These are phyloP conservation scores for Senecio squalidus DNA, from an alignment of 140 eudicot genomes.

Conservation along the genomic window DNA sequence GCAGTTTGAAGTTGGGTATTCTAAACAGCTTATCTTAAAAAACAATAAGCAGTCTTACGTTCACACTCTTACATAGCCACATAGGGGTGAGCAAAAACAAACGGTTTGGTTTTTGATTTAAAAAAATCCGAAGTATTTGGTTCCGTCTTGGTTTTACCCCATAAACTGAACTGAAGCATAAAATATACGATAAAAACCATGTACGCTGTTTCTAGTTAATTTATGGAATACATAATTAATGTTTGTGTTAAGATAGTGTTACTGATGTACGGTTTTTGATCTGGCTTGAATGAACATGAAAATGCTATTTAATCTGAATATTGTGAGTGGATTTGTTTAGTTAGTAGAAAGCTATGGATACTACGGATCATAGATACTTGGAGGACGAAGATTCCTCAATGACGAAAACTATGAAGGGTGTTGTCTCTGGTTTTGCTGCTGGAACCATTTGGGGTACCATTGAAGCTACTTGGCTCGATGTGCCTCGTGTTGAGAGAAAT, in stretches of 20 bases:
- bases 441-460: slow-evolving; percentile 92
- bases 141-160: no score
- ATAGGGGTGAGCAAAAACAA: no score
- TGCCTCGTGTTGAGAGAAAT: slow-evolving; percentile 92
- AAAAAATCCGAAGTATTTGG: no score
- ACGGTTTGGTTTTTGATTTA: no score
- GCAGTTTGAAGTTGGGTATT: no score
- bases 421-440: slow-evolving; percentile 65
- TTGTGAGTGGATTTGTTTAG: slow-evolving; percentile 6
- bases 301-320: neutral
- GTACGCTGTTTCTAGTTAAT: neutral
- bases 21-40: no score
- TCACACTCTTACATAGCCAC: no score
- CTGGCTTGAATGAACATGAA: neutral
- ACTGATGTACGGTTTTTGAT: neutral
- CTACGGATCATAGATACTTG: slow-evolving; percentile 60
- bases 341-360: slow-evolving; percentile 46
- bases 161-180: no score
- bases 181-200: neutral
- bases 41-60: no score
- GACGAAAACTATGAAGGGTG: slow-evolving; percentile 68
- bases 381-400: slow-evolving; percentile 74
- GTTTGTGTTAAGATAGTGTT: neutral
- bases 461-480: slow-evolving; percentile 95
- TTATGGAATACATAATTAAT: slow-evolving; percentile 5